Evolutionary conservation across 2,329 filamentous ascomycete genomes (phyloP).

Genomic region (Ophiostoma pallidulum): DNA sequence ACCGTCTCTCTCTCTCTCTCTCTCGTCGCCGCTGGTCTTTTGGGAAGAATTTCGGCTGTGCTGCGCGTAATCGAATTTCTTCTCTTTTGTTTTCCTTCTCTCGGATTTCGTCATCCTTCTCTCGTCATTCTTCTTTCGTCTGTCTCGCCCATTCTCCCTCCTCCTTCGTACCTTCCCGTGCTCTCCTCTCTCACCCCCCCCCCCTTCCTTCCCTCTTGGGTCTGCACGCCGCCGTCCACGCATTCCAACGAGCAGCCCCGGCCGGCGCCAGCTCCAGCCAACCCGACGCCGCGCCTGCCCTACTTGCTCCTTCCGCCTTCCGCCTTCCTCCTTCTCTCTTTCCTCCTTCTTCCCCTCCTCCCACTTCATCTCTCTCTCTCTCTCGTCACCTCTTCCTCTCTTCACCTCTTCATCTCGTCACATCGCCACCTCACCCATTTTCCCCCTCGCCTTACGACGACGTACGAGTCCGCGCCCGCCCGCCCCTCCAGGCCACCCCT

Average conservation of each 20-base stretch:
- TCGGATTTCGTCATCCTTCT: not conserved
- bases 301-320: not conserved
- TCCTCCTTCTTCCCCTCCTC: not conserved
- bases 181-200: not conserved
- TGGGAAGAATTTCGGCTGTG: no score
- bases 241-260: not conserved
- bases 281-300: no score
- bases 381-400: not conserved
- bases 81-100: not conserved
- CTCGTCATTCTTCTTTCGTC: no score
- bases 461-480: no score
- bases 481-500: no score
- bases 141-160: no score
- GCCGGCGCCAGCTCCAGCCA: not conserved
- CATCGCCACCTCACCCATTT: not conserved
- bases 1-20: not conserved
- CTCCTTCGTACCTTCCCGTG: not conserved
- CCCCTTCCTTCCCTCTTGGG: no score
- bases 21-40: not conserved
- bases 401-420: not conserved
- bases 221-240: conserved; percentile 1
- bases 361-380: not conserved
- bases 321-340: not conserved
- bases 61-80: no score
- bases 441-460: not conserved